Evolutionary conservation across 805 yeast species (phyloP).

Genomic region (Lachancea kluyveri): DNA sequence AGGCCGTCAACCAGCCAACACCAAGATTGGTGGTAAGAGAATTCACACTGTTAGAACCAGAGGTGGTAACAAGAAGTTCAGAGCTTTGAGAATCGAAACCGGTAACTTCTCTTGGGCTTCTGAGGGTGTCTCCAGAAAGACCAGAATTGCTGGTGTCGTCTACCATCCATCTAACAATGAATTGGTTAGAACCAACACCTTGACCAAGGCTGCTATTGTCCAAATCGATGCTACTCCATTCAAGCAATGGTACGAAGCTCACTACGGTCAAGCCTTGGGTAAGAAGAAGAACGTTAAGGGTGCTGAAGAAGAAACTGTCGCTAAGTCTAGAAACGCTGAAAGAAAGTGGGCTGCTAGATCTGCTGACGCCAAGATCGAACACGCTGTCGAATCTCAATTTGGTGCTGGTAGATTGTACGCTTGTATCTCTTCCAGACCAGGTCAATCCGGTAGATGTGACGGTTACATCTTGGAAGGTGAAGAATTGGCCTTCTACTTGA

Average conservation of each 20-base stretch:
- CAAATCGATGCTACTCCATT: slow-evolving; percentile 99
- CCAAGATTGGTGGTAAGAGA: slow-evolving; percentile 98
- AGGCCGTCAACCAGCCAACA: slow-evolving; percentile 99
- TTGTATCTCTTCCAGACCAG: slow-evolving; percentile 98
- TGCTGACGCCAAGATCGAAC: slow-evolving; percentile 75
- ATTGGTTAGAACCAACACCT: slow-evolving; percentile 98
- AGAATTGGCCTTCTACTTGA: slow-evolving; percentile 99
- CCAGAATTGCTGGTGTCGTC: slow-evolving; percentile 96
- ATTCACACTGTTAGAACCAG: slow-evolving; percentile 99
- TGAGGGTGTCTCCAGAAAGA: slow-evolving; percentile 97
- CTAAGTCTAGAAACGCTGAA: slow-evolving; percentile 73
- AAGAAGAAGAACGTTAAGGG: slow-evolving; percentile 57
- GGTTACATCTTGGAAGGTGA: slow-evolving; percentile 99
- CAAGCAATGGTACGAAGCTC: slow-evolving; percentile 98
- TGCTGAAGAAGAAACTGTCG: slow-evolving; percentile 51
- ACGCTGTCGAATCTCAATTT: slow-evolving; percentile 92
- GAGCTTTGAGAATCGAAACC: slow-evolving; percentile 98
- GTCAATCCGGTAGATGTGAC: slow-evolving; percentile 99
- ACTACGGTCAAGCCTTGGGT: slow-evolving; percentile 92
- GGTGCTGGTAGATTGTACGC: slow-evolving; percentile 99
- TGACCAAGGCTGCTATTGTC: slow-evolving; percentile 97
- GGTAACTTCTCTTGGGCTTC: slow-evolving; percentile 99
- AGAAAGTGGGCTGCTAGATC: slow-evolving; percentile 94
- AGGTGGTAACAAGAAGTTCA: slow-evolving; percentile 99
- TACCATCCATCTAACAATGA: slow-evolving; percentile 99